Evolutionary conservation across 2,329 filamentous ascomycete species (phyloP).

Genomic region (Diaporthe sp.): DNA sequence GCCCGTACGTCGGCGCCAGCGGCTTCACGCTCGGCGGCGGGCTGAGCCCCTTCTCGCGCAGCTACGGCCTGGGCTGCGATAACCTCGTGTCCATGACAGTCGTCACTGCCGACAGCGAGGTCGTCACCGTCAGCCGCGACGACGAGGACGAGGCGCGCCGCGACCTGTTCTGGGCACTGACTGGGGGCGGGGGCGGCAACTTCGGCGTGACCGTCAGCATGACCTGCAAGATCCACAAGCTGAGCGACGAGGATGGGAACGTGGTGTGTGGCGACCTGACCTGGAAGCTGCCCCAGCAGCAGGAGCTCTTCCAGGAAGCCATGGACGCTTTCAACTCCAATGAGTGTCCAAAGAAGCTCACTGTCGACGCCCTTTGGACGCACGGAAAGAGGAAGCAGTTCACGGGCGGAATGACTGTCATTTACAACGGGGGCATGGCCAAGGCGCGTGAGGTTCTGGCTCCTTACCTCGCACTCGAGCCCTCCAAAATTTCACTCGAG

Average conservation of each 20-base stretch:
- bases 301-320: neutral
- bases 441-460: neutral
- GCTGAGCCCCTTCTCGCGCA: neutral
- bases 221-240: slow-evolving; percentile 5
- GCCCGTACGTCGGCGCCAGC: neutral
- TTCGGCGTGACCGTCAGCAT: neutral
- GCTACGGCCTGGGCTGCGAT: neutral
- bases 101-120: neutral
- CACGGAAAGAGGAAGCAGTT: neutral
- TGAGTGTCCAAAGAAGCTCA: neutral
- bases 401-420: neutral
- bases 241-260: neutral
- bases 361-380: neutral
- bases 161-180: neutral
- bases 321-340: neutral
- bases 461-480: neutral
- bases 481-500: neutral
- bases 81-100: neutral
- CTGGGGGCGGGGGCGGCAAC: neutral
- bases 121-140: neutral
- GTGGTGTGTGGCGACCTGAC: neutral
- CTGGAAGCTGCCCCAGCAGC: neutral
- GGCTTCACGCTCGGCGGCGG: neutral
- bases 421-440: neutral
- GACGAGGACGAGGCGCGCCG: neutral